Conservation (phyloP, 2,329 filamentous ascomycete genomes). For the Fusarium sp. region DNA sequence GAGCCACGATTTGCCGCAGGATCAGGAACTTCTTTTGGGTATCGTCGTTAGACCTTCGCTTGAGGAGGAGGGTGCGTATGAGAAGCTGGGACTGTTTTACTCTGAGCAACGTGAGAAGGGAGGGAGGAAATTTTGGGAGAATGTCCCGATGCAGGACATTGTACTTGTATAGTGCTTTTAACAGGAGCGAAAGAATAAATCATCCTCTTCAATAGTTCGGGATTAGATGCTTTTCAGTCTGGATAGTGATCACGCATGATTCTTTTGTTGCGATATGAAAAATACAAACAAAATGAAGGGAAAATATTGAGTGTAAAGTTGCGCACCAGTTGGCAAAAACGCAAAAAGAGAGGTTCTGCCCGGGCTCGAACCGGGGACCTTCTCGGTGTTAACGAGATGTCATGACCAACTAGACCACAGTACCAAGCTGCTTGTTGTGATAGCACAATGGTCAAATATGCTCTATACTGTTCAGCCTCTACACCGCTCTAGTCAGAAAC, state of each 20-base stretch:
- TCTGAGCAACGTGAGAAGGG: not conserved
- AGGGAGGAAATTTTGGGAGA: not conserved
- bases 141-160: not conserved
- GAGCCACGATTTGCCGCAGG: not conserved
- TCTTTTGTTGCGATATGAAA: rapidly evolving
- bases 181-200: rapidly evolving
- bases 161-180: not conserved
- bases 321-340: rapidly evolving
- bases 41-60: not conserved
- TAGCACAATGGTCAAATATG: rapidly evolving
- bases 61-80: not conserved
- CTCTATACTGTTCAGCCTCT: rapidly evolving
- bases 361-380: not conserved
- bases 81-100: not conserved
- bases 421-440: not conserved
- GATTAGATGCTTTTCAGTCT: rapidly evolving
- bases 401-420: not conserved
- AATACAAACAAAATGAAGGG: rapidly evolving
- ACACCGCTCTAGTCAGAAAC: not conserved
- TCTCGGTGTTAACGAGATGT: not conserved
- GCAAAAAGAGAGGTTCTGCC: not conserved
- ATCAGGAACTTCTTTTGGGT: not conserved
- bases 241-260: rapidly evolving
- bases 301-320: not conserved
- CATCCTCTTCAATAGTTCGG: rapidly evolving